Evolutionary conservation across 1,284 basidiomycete genomes (phyloP).

Genomic region (Athelia sp.): DNA sequence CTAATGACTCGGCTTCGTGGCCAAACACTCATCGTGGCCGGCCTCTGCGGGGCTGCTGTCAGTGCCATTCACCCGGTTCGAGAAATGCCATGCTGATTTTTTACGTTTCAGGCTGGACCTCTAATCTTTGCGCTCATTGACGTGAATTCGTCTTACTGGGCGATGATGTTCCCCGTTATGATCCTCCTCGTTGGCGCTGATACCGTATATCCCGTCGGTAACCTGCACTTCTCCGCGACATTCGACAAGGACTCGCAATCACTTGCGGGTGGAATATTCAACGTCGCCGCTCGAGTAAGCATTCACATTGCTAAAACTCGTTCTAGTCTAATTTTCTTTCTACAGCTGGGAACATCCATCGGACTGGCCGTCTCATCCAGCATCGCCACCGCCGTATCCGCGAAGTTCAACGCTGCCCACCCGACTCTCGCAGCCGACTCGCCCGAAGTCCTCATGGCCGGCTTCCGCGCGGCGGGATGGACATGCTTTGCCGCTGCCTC

Average conservation of each 20-base stretch:
- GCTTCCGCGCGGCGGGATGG: constrained; percentile 29
- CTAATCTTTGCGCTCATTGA: constrained; percentile 28
- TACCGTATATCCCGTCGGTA: constrained; percentile 30
- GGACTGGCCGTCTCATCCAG: constrained; percentile 28
- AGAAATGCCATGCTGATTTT: not conserved
- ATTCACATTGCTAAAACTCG: not conserved
- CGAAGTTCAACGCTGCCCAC: constrained; percentile 16
- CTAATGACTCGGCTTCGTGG: constrained; percentile 22
- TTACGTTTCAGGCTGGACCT: constrained; percentile 19
- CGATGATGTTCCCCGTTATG: constrained; percentile 24
- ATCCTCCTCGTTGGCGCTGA: constrained; percentile 21
- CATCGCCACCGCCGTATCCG: constrained; percentile 23
- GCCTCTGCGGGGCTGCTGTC: constrained; percentile 22
- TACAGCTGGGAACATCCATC: constrained; percentile 30
- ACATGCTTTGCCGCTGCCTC: constrained; percentile 19
- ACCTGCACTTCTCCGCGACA: constrained; percentile 23
- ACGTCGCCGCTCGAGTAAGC: constrained; percentile 27
- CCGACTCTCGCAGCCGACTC: constrained; percentile 15
- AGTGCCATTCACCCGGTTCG: constrained; percentile 10
- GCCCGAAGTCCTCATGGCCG: constrained; percentile 26
- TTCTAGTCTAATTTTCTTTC: not conserved
- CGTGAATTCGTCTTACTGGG: constrained; percentile 26
- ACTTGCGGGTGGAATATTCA: constrained; percentile 31
- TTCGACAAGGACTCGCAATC: constrained; percentile 31
- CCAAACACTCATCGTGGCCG: constrained; percentile 21